A percentile compares a stretch with the other conserved stretches of the same genome.
phyloP scores from a whole-genome alignment of 768 basidiomycete species.

The Lactarius hengduanensis region DNA sequence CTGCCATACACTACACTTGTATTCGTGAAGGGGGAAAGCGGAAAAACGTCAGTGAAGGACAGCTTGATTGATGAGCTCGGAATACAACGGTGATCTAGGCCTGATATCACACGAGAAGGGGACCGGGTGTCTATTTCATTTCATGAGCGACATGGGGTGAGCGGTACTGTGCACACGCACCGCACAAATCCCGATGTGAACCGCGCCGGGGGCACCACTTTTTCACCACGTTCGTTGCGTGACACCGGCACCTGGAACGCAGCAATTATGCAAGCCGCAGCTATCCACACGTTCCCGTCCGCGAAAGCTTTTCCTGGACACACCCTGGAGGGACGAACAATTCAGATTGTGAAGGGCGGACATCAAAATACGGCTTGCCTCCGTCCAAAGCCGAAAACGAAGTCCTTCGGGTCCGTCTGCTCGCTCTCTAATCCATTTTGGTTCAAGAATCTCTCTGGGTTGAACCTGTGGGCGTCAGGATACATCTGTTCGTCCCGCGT shows the following conservation, averaged over 20 bases:
- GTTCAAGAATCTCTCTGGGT: conserved; percentile 29
- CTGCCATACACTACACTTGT: conserved; percentile 1
- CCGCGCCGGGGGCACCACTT: conserved; percentile 14
- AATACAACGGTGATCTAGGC: conserved; percentile 28
- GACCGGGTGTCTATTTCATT: conserved; percentile 27
- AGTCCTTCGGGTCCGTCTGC: conserved; percentile 22
- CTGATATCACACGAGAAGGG: conserved; percentile 30
- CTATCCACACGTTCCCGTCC: conserved; percentile 28
- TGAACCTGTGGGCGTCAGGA: conserved; percentile 18
- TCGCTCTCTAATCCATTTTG: conserved; percentile 7
- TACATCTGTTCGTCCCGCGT: conserved; percentile 27
- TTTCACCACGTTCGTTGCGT: conserved; percentile 23
- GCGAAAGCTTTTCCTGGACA: conserved; percentile 29
- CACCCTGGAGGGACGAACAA: conserved; percentile 5
- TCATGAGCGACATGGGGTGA: background rate
- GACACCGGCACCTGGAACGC: conserved; percentile 22
- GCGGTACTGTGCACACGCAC: conserved; percentile 7
- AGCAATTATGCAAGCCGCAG: conserved; percentile 24
- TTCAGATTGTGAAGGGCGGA: background rate
- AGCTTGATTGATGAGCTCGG: conserved; percentile 16
- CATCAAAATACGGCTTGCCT: conserved; percentile 13
- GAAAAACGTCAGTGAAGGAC: background rate
- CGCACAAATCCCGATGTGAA: conserved; percentile 29
- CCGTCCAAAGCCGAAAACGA: conserved; percentile 30
- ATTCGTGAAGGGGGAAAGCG: background rate